Percentiles rank a stretch among this genome's conserved stretches.
Conservation (phyloP, 148 eudicot species). For the Rhododendron molle region DNA sequence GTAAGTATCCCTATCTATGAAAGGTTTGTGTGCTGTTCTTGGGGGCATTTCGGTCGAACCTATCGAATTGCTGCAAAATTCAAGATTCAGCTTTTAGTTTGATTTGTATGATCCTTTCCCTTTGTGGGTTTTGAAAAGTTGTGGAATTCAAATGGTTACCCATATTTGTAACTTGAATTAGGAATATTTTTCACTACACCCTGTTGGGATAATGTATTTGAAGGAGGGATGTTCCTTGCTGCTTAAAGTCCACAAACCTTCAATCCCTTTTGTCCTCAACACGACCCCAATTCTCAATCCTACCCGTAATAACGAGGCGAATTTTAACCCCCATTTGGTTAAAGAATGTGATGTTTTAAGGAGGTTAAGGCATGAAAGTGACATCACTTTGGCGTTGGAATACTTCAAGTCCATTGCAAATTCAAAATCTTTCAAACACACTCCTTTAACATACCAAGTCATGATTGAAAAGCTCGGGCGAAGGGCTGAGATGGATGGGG, state of each 20-base stretch:
- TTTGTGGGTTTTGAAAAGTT: neutral
- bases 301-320: constrained; percentile 12
- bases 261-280: constrained; percentile 69
- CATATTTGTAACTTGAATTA: neutral
- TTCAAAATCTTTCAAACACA: constrained; percentile 57
- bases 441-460: constrained; percentile 54
- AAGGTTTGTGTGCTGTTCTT: neutral
- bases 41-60: neutral
- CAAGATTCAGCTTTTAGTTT: neutral
- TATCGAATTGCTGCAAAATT: neutral
- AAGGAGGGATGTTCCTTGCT: constrained; percentile 73
- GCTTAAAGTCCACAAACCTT: constrained; percentile 56
- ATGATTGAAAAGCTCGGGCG: constrained; percentile 69
- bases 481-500: constrained; percentile 53
- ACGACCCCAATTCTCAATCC: constrained; percentile 35
- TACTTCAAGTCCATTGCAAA: constrained; percentile 60
- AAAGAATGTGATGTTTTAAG: constrained; percentile 50
- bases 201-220: constrained; percentile 43
- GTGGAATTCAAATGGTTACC: neutral
- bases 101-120: neutral
- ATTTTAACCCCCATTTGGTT: constrained; percentile 10
- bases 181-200: neutral
- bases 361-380: constrained; percentile 41
- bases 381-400: constrained; percentile 46
- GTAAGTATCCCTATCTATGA: neutral